Evolutionary conservation across 1,139 yeast genomes (phyloP), one percentile per base, ranked within the genome.

Genomic region (Entelexis sorbosivorans): DNA sequence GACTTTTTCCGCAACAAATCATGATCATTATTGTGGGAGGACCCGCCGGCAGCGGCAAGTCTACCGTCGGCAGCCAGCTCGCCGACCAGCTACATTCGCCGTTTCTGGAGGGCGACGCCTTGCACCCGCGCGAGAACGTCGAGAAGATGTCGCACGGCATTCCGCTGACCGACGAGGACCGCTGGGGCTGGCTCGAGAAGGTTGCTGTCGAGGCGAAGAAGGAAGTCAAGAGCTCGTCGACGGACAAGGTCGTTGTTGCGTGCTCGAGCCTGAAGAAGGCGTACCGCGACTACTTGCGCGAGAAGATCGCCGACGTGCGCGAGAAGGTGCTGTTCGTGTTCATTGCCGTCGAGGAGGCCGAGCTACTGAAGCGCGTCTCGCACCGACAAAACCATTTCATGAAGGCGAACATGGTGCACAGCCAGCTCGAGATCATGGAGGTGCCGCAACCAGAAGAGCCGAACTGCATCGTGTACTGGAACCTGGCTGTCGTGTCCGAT

Each of bases 41-140:
- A 0, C 95, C 97, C 1, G 88, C 96, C 0, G 96, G 96, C 13
- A 83, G 95, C 2, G 97, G 97, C 2, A 89, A 89, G 65, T 75
- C 93, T 32, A 85, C 96, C 1, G 75, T 84, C 29, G 94, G 87
- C 0, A 68, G 68, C n/a, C 61, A 67, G 20, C 63, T 89, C 34
- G 65, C 83, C 1, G 55, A 66, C 20, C 60, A 66, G 35, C 69
- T 74, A 44, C 59, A 66, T 2, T 73, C 82, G 52, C 74, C 79
- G 2, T 86, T 78, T 61, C 67, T 88, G 16, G 98, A 91, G 65
- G 98, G 97, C 10, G 98, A 91, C 64, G 69, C 72, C 2, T 72
- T 82, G 35, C 96, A 89, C 64, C 88, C 95, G 0, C 64, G 69
- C 48, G 78, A 67, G 57, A 91, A 91, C 63, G 72, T 89, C 17